These are phyloP conservation scores for Poronia punctata DNA, from an alignment of 495 filamentous ascomycete genomes.

Conservation along the genomic window DNA sequence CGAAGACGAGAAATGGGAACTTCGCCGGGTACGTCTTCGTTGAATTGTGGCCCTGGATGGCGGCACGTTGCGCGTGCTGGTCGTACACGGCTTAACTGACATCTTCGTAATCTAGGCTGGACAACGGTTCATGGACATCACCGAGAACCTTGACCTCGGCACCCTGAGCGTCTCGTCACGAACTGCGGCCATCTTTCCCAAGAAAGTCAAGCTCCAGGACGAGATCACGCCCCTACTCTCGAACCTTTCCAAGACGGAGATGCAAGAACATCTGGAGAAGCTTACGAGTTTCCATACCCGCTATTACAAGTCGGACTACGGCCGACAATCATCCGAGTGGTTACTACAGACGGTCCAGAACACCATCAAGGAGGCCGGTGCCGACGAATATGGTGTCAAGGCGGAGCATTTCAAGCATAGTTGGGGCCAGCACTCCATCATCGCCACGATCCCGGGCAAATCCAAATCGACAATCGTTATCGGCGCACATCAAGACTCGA, in stretches of 20 bases:
- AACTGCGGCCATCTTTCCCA: conserved; percentile 55
- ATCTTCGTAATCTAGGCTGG: conserved; percentile 51
- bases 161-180: conserved; percentile 29
- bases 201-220: conserved; percentile 55
- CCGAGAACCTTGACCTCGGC: conserved; percentile 57
- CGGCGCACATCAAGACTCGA: conserved; percentile 63
- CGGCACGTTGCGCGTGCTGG: background rate
- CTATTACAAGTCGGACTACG: conserved; percentile 82
- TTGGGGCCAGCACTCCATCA: conserved; percentile 88
- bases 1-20: conserved; percentile 89
- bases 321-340: conserved; percentile 86
- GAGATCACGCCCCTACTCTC: conserved; percentile 60
- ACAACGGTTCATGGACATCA: conserved; percentile 92
- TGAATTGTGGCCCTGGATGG: background rate
- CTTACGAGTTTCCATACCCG: conserved; percentile 82
- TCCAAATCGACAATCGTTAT: conserved; percentile 72
- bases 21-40: conserved; percentile 61
- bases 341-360: conserved; percentile 67
- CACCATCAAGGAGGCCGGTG: conserved; percentile 63
- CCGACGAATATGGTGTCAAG: conserved; percentile 57
- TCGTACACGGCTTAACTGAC: conserved; percentile 8
- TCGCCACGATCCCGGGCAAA: conserved; percentile 86
- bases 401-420: conserved; percentile 71
- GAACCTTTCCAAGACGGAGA: conserved; percentile 65
- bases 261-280: conserved; percentile 68